These are phyloP conservation scores for Lasiodiplodia citricola DNA, from an alignment of 2,329 filamentous ascomycete genomes.

Conservation along the genomic window DNA sequence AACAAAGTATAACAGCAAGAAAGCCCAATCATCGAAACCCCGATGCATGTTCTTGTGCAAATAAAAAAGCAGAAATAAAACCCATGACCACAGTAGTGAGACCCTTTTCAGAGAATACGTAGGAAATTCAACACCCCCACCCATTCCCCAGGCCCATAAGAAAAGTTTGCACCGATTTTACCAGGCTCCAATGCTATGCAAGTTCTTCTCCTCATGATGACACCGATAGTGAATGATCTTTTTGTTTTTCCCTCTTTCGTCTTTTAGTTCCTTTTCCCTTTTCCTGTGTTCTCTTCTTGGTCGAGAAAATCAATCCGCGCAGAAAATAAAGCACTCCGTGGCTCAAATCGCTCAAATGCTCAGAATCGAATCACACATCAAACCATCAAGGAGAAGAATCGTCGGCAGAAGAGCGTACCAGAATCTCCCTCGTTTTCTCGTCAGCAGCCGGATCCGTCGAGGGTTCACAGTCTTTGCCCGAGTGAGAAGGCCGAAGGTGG, in stretches of 20 bases:
- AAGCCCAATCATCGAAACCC: not conserved
- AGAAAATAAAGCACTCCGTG: constrained; percentile 16
- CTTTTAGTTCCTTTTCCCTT: not conserved
- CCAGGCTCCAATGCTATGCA: constrained; percentile 27
- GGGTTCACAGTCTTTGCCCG: not conserved
- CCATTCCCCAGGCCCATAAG: constrained; percentile 14
- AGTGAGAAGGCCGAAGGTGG: not conserved
- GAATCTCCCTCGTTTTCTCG: not conserved
- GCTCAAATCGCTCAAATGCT: constrained; percentile 26
- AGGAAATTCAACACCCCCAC: constrained; percentile 4
- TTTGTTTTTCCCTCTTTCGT: not conserved
- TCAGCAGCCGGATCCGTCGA: not conserved
- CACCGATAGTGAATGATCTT: constrained; percentile 17
- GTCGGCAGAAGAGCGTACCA: not conserved
- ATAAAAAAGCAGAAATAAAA: not conserved
- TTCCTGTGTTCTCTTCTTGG: not conserved
- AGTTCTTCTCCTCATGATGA: constrained; percentile 18
- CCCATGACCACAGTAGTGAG: not conserved
- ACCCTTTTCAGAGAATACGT: not conserved
- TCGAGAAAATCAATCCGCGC: constrained; percentile 11
- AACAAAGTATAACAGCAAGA: not conserved
- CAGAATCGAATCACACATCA: constrained; percentile 25
- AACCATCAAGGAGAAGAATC: constrained; percentile 8
- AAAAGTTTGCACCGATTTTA: constrained; percentile 23
- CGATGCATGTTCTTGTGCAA: not conserved